phyloP scores from a whole-genome alignment of 2,329 filamentous ascomycete genomes.

The Sodiomyces alkalinus region DNA sequence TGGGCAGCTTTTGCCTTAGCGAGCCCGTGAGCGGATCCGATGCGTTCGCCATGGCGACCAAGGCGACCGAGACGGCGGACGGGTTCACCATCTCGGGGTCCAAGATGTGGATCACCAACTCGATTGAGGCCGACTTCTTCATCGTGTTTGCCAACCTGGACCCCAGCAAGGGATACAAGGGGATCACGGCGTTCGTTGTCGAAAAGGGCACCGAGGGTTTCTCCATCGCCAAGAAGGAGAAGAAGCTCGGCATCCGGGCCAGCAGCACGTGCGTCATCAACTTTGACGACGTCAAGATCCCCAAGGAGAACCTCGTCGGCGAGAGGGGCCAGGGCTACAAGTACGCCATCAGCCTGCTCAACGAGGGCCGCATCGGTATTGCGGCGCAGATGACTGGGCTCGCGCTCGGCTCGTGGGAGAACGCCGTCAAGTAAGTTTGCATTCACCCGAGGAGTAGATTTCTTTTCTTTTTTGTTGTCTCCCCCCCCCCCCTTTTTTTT shows the following conservation, averaged over 20 bases:
- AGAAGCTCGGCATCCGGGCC: slow-evolving; percentile 94
- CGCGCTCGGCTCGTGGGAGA: slow-evolving; percentile 87
- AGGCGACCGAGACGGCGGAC: slow-evolving; percentile 65
- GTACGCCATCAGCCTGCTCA: slow-evolving; percentile 85
- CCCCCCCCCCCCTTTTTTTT: background rate
- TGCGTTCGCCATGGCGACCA: slow-evolving; percentile 87
- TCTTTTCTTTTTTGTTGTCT: no score
- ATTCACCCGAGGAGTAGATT: background rate
- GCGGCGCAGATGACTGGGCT: slow-evolving; percentile 98
- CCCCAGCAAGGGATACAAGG: slow-evolving; percentile 84
- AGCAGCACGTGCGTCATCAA: slow-evolving; percentile 95
- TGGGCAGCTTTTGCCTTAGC: slow-evolving; percentile 84
- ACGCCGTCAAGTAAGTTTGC: slow-evolving; percentile 55
- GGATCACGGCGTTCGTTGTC: slow-evolving; percentile 89
- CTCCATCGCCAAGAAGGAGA: slow-evolving; percentile 97
- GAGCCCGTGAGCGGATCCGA: slow-evolving; percentile 90
- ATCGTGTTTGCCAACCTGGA: slow-evolving; percentile 97
- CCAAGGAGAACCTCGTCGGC: slow-evolving; percentile 76
- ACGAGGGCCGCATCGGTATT: slow-evolving; percentile 95
- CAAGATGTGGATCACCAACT: slow-evolving; percentile 99
- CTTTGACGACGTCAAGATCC: slow-evolving; percentile 90
- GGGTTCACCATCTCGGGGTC: slow-evolving; percentile 79
- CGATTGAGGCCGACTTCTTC: slow-evolving; percentile 84
- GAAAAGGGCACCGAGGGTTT: slow-evolving; percentile 85
- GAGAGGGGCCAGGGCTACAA: slow-evolving; percentile 90